Conservation (phyloP, 2,329 filamentous ascomycete species). For the Phoma sp. region DNA sequence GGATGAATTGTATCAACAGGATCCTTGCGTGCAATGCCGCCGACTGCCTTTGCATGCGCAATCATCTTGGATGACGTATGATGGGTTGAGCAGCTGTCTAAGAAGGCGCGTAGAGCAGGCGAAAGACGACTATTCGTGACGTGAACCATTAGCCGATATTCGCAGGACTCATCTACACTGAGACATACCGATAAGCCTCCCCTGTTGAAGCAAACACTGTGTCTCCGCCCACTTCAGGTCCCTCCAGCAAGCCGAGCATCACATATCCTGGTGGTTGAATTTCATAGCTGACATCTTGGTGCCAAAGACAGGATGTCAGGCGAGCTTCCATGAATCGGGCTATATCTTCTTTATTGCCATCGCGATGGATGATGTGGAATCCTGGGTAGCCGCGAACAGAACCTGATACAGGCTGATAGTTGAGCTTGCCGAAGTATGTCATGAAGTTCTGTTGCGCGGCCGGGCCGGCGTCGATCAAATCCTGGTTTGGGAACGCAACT, state of each 20-base stretch:
- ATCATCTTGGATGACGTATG: constrained; percentile 2
- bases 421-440: constrained; percentile 2
- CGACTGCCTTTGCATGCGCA: constrained; percentile 51
- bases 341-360: constrained; percentile 61
- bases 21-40: constrained; percentile 72
- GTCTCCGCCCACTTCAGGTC: constrained; percentile 76
- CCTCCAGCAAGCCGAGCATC: constrained; percentile 81
- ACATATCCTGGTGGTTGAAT: constrained; percentile 83
- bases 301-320: constrained; percentile 75
- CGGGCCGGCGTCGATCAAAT: constrained; percentile 62
- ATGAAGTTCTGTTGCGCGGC: constrained; percentile 64
- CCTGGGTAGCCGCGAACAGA: constrained; percentile 63
- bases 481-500: constrained; percentile 71
- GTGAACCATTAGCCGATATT: background rate
- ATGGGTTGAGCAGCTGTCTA: constrained; percentile 1
- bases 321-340: constrained; percentile 66
- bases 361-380: constrained; percentile 75
- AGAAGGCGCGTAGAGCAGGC: constrained; percentile 61
- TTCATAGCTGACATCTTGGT: constrained; percentile 84
- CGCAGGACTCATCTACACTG: too few species aligned
- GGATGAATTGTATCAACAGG: constrained; percentile 65
- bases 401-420: constrained; percentile 2
- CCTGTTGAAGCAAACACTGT: constrained; percentile 67
- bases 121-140: constrained; percentile 64
- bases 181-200: constrained; percentile 65